Evolutionary conservation across 768 basidiomycete species (phyloP).

Genomic region (Suillus discolor): DNA sequence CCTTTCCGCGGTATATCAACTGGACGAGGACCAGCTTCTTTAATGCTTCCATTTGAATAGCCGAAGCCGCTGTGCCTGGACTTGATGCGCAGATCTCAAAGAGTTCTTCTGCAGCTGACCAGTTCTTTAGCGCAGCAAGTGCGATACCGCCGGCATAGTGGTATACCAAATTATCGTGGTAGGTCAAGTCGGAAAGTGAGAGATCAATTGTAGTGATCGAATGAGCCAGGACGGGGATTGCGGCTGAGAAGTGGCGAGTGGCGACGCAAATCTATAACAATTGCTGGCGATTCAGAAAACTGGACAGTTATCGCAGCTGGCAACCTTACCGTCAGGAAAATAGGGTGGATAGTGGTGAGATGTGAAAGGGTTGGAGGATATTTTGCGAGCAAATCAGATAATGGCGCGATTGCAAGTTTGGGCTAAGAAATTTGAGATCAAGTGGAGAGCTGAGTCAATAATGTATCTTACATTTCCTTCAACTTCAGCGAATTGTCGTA

Average conservation of each 20-base stretch:
- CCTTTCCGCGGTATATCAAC: conserved; percentile 76
- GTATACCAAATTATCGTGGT: conserved; percentile 82
- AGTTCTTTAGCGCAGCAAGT: conserved; percentile 61
- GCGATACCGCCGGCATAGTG: conserved; percentile 83
- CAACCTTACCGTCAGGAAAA: conserved; percentile 60
- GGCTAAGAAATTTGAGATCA: conserved; percentile 36
- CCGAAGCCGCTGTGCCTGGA: conserved; percentile 57
- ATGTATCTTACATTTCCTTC: conserved; percentile 52
- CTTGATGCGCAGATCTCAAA: conserved; percentile 79
- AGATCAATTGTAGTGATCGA: conserved; percentile 71
- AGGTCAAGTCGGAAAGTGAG: conserved; percentile 61
- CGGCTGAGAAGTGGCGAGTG: conserved; percentile 52
- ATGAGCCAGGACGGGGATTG: conserved; percentile 60
- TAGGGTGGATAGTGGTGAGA: conserved; percentile 71
- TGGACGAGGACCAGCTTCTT: conserved; percentile 85
- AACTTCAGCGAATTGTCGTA: conserved; percentile 50
- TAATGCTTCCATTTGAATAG: conserved; percentile 82
- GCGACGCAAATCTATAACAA: conserved; percentile 57
- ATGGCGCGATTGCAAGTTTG: conserved; percentile 54
- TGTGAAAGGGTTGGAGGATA: conserved; percentile 59
- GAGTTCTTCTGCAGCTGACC: conserved; percentile 70
- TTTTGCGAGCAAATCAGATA: conserved; percentile 60
- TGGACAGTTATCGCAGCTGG: background rate
- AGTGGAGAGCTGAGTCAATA: background rate
- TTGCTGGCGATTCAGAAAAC: background rate